These are phyloP conservation scores for Gynostemma pentaphyllum DNA, from an alignment of 306 rosid species.

Conservation along the genomic window DNA sequence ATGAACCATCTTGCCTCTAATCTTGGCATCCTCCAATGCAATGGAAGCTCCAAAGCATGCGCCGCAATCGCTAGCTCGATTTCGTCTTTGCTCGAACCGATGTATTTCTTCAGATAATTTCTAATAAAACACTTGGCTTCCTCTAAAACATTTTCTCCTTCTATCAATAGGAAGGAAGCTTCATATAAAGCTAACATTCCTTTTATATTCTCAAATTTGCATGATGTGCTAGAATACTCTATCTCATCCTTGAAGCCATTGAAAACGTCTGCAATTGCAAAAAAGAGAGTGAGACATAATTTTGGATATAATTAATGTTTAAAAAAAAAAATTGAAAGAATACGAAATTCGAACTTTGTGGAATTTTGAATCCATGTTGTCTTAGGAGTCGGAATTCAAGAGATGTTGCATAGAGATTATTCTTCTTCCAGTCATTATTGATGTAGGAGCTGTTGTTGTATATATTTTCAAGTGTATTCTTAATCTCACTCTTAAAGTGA, in stretches of 20 bases:
- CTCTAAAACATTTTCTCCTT: conserved; percentile 3
- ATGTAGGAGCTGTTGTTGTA: background rate
- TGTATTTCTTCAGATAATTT: background rate
- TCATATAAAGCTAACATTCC: conserved; percentile 16
- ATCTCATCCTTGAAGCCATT: conserved; percentile 6
- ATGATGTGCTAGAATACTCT: background rate
- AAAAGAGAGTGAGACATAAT: background rate
- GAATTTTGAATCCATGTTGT: conserved; percentile 2
- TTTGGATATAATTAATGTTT: background rate
- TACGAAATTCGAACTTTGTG: background rate
- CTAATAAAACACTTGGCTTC: conserved; percentile 7
- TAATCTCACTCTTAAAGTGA: conserved; percentile 13
- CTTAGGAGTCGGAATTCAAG: conserved; percentile 17
- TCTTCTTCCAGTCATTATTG: background rate
- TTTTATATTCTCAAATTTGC: background rate
- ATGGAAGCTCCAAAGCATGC: conserved; percentile 14
- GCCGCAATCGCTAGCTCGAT: background rate
- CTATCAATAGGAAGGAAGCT: conserved; percentile 3
- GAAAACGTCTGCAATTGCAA: background rate
- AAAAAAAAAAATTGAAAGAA: background rate
- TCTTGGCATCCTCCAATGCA: conserved; percentile 15
- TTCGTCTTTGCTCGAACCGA: background rate
- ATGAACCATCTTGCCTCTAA: conserved; percentile 16
- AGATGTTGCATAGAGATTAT: conserved; percentile 8
- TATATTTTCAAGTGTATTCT: background rate